Percentiles rank a stretch among this genome's conserved stretches.
Conservation (phyloP, 1,284 basidiomycete genomes). For the Coniferiporia weirii region DNA sequence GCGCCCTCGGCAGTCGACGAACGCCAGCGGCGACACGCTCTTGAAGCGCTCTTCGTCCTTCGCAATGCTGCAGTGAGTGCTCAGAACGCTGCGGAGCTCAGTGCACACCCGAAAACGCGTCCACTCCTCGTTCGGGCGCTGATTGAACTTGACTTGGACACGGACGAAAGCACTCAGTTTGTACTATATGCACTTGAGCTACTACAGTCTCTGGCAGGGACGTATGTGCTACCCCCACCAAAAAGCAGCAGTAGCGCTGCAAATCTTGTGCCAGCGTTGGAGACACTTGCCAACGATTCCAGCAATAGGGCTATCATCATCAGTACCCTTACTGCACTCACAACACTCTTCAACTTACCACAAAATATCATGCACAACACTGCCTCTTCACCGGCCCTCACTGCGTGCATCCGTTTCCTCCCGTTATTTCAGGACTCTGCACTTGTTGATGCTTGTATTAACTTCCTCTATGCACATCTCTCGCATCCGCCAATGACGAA, state of each 20-base stretch:
- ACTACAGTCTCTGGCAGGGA: constrained; percentile 46
- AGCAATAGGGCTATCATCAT: constrained; percentile 71
- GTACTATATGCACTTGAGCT: constrained; percentile 64
- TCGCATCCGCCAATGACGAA: constrained; percentile 73
- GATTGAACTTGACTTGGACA: constrained; percentile 39
- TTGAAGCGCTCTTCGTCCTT: constrained; percentile 72
- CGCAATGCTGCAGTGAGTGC: constrained; percentile 70
- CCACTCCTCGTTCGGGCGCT: constrained; percentile 56
- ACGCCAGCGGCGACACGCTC: constrained; percentile 55
- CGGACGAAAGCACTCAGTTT: constrained; percentile 64
- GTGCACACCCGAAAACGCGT: constrained; percentile 50
- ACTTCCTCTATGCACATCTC: constrained; percentile 73
- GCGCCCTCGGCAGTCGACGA: constrained; percentile 45
- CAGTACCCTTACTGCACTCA: constrained; percentile 53
- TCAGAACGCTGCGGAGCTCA: constrained; percentile 57
- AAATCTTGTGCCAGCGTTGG: constrained; percentile 47
- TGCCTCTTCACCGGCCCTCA: constrained; percentile 50
- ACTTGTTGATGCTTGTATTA: constrained; percentile 63
- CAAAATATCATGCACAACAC: constrained; percentile 50
- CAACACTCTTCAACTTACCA: constrained; percentile 55
- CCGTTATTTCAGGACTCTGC: constrained; percentile 69
- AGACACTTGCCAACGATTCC: constrained; percentile 49
- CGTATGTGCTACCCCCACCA: constrained; percentile 35
- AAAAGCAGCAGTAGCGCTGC: constrained; percentile 22
- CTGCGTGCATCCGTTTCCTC: constrained; percentile 60